phyloP scores from a whole-genome alignment of 148 eudicot species.

The Camellia japonica region DNA sequence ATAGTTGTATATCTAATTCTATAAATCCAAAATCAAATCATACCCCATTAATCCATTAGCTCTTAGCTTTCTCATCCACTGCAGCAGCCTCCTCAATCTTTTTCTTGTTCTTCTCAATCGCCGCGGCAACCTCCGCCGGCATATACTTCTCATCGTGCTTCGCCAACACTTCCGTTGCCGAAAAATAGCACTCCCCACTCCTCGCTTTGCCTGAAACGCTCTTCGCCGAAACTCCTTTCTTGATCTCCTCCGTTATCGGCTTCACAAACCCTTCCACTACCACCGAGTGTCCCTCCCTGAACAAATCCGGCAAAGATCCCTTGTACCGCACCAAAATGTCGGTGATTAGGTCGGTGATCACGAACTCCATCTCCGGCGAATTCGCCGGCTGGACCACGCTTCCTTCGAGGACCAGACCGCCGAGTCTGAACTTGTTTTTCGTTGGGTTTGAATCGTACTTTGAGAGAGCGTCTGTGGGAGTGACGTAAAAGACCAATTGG shows the following conservation, averaged over 20 bases:
- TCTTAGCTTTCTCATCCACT: conserved; percentile 28
- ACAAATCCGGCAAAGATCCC: conserved; percentile 88
- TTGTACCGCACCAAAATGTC: conserved; percentile 77
- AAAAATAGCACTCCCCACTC: conserved; percentile 61
- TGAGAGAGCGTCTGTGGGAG: conserved; percentile 66
- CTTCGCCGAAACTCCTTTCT: conserved; percentile 27
- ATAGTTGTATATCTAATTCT: neutral
- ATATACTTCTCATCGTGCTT: conserved; percentile 99
- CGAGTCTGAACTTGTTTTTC: conserved; percentile 59
- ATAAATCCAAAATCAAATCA: neutral
- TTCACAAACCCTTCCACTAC: conserved; percentile 91
- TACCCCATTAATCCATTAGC: conserved; percentile 11
- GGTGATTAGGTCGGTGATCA: conserved; percentile 74
- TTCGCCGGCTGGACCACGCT: conserved; percentile 58
- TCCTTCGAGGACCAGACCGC: conserved; percentile 85
- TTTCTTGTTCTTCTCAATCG: conserved; percentile 87
- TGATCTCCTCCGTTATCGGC: conserved; percentile 61
- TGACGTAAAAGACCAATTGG: conserved; percentile 74
- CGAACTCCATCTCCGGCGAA: conserved; percentile 74
- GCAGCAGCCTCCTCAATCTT: conserved; percentile 29
- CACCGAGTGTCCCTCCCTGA: conserved; percentile 91
- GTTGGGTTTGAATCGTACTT: conserved; percentile 52
- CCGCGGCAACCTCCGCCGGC: conserved; percentile 88
- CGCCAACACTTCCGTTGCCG: conserved; percentile 85
- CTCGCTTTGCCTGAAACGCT: conserved; percentile 66